Base-by-base conservation (phyloP, 2,329 filamentous ascomycete species). In the Colletotrichum endophyticum region DNA sequence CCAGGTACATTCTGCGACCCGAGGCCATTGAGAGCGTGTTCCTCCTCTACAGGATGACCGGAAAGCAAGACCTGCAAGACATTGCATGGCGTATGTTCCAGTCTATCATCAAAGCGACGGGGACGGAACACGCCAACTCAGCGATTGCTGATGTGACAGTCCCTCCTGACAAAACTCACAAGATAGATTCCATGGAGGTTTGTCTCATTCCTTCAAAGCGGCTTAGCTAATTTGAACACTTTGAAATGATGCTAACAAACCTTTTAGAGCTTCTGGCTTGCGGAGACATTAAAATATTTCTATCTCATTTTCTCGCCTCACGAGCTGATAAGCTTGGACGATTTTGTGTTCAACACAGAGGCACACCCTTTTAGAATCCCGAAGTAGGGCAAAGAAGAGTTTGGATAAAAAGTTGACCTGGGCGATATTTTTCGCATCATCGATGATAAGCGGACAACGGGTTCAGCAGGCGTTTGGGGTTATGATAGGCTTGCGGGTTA, bases 271-370 rank as follows among this genome's bases (percentile, higher is more conserved):
- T 95, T 94, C 80, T 95, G 94, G 92, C 85, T 94, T 80, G 91
- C 92, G 0, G 93, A 95, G 85, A 95, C 93, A 19, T 84, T 95
- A 75, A 95, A 95, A 84, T 95, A 95, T 78, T 95, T 95, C 73
- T 95, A 93, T 79, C 82, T 95, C 66, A 89, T 95, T 32, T 95
- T 95, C 79, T 91, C 90, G 27, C 89, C 93, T 19, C 90, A 92
- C 1, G 88, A 90, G n/a, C 80, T 92, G 34, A 86, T 94, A 56
- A 93, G 88, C 80, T 83, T 95, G 80, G 94, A 95, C 82, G 89
- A 94, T 11, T 95, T 88, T 82, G 92, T 95, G 53, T 83, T 92
- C 36, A 91, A 90, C 72, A 91, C 89, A 0, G 89, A 90, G 80
- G 89, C 88, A 3, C 89, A 90, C 78, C 89, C 89, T 1, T 81